phyloP scores from a whole-genome alignment of 2,329 filamentous ascomycete species.

The Botrytis deweyae region DNA sequence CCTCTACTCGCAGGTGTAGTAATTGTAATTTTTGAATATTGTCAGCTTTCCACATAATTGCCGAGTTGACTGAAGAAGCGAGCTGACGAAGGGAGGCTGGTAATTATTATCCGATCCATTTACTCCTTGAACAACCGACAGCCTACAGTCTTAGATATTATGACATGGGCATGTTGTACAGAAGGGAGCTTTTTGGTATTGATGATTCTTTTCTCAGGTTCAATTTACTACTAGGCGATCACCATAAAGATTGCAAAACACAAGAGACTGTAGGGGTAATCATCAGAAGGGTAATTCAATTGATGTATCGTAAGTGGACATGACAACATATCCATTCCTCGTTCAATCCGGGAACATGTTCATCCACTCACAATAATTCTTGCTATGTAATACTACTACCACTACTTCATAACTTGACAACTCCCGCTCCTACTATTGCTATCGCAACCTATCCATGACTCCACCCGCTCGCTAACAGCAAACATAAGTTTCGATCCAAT shows the following conservation, averaged over 20 bases:
- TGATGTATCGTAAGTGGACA: conserved; percentile 9
- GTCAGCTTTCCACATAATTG: background rate
- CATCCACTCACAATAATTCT: background rate
- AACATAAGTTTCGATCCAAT: conserved; percentile 15
- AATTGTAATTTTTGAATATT: background rate
- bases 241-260: background rate
- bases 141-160: background rate
- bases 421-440: background rate
- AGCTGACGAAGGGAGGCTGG: background rate
- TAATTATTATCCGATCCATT: background rate
- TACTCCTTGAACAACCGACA: background rate
- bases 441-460: background rate
- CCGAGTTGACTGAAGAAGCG: background rate
- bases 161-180: background rate
- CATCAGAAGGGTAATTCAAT: conserved; percentile 12
- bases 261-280: background rate
- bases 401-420: background rate
- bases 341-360: conserved; percentile 2
- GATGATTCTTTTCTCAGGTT: background rate
- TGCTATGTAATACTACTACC: conserved; percentile 5
- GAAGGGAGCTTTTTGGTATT: background rate
- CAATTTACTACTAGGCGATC: background rate
- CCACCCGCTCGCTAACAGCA: conserved; percentile 15
- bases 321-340: background rate
- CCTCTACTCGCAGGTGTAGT: background rate